Conservation (phyloP, 306 rosid genomes). For the Medicago lupulina region DNA sequence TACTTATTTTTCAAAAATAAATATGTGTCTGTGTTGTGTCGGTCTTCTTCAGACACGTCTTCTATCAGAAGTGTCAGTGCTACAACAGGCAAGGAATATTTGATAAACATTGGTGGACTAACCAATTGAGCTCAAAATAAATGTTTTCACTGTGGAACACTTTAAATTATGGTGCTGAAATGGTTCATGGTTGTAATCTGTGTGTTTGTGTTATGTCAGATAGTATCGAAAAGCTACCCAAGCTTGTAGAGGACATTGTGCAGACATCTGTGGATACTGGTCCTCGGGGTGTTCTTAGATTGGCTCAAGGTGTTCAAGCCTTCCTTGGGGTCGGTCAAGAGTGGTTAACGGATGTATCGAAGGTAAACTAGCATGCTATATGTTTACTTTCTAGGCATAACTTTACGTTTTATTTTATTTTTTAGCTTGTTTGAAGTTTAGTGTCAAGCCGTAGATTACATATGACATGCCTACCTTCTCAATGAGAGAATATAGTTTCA, state of each 20-base stretch:
- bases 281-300: constrained; percentile 82
- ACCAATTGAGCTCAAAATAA: no score
- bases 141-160: not conserved
- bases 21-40: no score
- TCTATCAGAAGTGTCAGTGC: no score
- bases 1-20: no score
- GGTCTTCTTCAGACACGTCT: no score
- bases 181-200: constrained; percentile 14
- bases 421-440: constrained; percentile 7
- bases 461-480: not conserved
- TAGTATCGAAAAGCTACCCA: constrained; percentile 72
- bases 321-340: constrained; percentile 90
- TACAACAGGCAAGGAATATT: no score
- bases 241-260: constrained; percentile 88
- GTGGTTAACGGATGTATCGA: constrained; percentile 82
- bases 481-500: constrained; percentile 10
- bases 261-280: constrained; percentile 85
- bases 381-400: not conserved
- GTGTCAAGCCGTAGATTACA: not conserved
- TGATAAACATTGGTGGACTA: no score
- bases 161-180: not conserved
- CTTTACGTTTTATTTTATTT: not conserved
- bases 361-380: constrained; percentile 46
- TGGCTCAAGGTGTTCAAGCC: constrained; percentile 93
- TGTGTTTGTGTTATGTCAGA: constrained; percentile 52